Percentiles rank a stretch among this genome's conserved stretches.
Conservation (phyloP, 2,329 filamentous ascomycete species). For the Ceratocystis lukuohia region DNA sequence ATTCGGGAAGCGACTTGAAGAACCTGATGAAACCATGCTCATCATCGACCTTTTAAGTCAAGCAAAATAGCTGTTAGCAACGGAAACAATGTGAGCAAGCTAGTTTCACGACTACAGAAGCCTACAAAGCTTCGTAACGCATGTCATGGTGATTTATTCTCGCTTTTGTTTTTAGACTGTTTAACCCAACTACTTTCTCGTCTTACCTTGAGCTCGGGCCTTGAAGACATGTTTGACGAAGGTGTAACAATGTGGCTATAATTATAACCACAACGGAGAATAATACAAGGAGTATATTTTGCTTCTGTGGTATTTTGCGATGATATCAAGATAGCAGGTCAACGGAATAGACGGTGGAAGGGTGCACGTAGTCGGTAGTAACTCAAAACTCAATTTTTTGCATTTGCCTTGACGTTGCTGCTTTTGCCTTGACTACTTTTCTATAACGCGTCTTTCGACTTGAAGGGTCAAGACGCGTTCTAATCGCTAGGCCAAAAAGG, state of each 20-base stretch:
- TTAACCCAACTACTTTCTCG: not conserved
- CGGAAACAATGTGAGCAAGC: not conserved
- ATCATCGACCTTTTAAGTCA: conserved; percentile 61
- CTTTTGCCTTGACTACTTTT: not conserved
- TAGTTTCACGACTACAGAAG: not conserved
- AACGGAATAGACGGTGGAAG: not conserved
- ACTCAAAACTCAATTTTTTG: not conserved
- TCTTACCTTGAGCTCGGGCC: conserved; percentile 55
- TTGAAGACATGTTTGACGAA: conserved; percentile 48
- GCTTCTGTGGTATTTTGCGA: not conserved
- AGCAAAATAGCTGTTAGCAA: conserved; percentile 12
- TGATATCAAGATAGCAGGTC: too few relatives aligned
- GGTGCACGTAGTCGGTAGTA: not conserved
- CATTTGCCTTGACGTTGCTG: not conserved
- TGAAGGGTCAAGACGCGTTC: conserved; percentile 6
- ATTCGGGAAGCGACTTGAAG: conserved; percentile 70
- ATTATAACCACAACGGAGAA: not conserved
- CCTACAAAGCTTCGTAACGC: not conserved
- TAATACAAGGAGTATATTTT: not conserved
- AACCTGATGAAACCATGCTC: conserved; percentile 94
- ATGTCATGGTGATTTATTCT: not conserved
- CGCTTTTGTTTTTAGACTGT: not conserved
- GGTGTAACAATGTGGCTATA: not conserved
- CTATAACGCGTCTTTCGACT: not conserved
- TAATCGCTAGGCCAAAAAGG: conserved; percentile 14